A percentile compares a stretch with the other conserved stretches of the same genome.
These are phyloP conservation scores for Nicotiana tomentosiformis DNA, from an alignment of 257 asterid species.

Conservation along the genomic window DNA sequence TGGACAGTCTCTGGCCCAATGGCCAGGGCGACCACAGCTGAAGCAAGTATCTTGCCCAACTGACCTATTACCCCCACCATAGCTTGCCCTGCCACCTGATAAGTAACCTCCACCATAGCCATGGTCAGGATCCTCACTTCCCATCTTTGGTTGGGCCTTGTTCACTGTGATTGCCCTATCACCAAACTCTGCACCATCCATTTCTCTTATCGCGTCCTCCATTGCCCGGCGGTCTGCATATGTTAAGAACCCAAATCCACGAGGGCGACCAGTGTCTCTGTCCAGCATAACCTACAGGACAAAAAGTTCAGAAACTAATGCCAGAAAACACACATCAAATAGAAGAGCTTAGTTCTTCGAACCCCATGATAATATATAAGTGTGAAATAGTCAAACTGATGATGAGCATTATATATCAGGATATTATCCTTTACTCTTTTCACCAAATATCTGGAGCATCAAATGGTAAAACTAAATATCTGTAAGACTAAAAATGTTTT, in stretches of 20 bases:
- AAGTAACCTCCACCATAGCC: slow-evolving; percentile 59
- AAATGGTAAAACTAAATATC: background rate
- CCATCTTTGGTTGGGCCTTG: slow-evolving; percentile 90
- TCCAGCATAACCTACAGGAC: slow-evolving; percentile 73
- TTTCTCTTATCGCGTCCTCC: slow-evolving; percentile 93
- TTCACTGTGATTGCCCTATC: slow-evolving; percentile 84
- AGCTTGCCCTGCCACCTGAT: slow-evolving; percentile 65
- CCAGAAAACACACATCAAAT: slow-evolving; percentile 4
- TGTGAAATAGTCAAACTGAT: background rate
- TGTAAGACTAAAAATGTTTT: background rate
- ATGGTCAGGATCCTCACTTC: slow-evolving; percentile 62
- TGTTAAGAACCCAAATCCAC: slow-evolving; percentile 96
- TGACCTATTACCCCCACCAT: slow-evolving; percentile 63
- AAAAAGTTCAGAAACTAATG: background rate
- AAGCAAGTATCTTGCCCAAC: slow-evolving; percentile 89
- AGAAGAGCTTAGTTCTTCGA: background rate
- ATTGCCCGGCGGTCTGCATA: slow-evolving; percentile 86
- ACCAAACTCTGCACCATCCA: slow-evolving; percentile 91
- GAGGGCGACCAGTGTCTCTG: slow-evolving; percentile 97
- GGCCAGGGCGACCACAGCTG: slow-evolving; percentile 96
- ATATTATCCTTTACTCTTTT: background rate
- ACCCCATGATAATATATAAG: background rate
- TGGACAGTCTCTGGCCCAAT: slow-evolving; percentile 99
- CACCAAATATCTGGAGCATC: background rate
- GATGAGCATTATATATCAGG: background rate